Evolutionary conservation across 306 rosid genomes (phyloP), one percentile per base, ranked within the genome.

Genomic region (Vigna unguiculata): DNA sequence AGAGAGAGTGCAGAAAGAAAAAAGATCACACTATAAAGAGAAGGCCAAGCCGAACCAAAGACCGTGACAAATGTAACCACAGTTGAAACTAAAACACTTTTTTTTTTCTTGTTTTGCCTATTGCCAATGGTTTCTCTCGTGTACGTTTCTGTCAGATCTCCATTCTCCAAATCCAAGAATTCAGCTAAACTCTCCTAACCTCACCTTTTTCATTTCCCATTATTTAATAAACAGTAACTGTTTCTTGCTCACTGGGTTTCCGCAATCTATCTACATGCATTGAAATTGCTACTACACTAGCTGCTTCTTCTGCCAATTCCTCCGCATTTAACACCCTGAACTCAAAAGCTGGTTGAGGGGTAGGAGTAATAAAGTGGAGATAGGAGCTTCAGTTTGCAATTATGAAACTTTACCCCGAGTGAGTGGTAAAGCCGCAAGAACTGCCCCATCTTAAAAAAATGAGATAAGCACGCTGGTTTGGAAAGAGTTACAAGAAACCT

Each of bases 111-210:
- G 48, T 22, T 66, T 58, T 36, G 73, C 40, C 54, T 22, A 21
- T 76, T 32, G 63, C 40, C 62, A 19, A 47, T 34, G 63, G 71
- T 48, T 32, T 47, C 30, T 57, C 15, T 11, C 4, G 3, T 6
- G 36, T 48, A 48, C 74, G 54, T 82, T 80, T 71, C 7, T 82
- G 82, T 82, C 78, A 78, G 86, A 80, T 75, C 76, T 68, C 58
- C 40, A 67, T 74, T 67, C 48, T 74, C 77, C 1, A 68, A 48
- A 8, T 19, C 72, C 80, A 68, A 38, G 30, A 69, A 45, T 54
- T 47, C 15, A 21, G 20, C 63, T 61, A 76, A 36, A 45, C 38
- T 16, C 62, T 43, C 65, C 69, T 8, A 19, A 52, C 25, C 25
- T 2, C 58, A n/a, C 11, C 21, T 51, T 51, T 51, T 51, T 17